Base-by-base conservation (phyloP, 148 eudicot genomes). In the Camellia lanceoleosa region DNA sequence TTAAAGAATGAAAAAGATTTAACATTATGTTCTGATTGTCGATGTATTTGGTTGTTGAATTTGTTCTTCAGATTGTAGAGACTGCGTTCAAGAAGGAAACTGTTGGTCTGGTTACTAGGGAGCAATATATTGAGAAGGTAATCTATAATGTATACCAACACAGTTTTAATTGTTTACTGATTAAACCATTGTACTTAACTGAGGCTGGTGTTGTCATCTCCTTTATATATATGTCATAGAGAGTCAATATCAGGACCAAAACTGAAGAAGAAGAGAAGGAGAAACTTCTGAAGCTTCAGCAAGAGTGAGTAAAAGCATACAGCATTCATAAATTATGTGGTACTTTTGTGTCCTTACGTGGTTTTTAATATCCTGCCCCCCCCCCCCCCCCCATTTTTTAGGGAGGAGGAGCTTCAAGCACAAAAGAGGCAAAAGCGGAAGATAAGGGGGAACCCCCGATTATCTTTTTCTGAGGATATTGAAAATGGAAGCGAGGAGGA, bases 81-180 rank as follows among this genome's bases (percentile, higher is more conserved):
- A 95, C 97, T 82, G 99, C 99, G 0, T 95, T 95, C 82, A 95
- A 95, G 94, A 95, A 95, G 88, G 99, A 95, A 87, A 95, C 99
- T 4, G 88, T 95, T 75, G 99, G 99, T 78, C 89, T 95, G 78
- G 99, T 95, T 69, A 87, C 97, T 13, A 92, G 95, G 80, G 99
- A 95, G 83, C 88, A 95, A 73, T 95, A 95, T 83, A 98, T 95
- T 69, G 99, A 95, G 87, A 95, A 92, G 99, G 99, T 93, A 85
- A 52, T 49, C 18, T 16, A 2, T 13, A 23, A 18, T 30, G 38
- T 49, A 59, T 42, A 3, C 54, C 74, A 30, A 2, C 52, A 5
- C 5, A 5, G 38, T 20, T 76, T 78, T 60, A 18, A 41, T 49
- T n/a, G 15, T 74, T 38, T 71, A 46, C 23, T 20, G 5, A 19